Base-by-base conservation (phyloP, 352 stramenopile genomes). In the Aphanomyces cochlioides region DNA sequence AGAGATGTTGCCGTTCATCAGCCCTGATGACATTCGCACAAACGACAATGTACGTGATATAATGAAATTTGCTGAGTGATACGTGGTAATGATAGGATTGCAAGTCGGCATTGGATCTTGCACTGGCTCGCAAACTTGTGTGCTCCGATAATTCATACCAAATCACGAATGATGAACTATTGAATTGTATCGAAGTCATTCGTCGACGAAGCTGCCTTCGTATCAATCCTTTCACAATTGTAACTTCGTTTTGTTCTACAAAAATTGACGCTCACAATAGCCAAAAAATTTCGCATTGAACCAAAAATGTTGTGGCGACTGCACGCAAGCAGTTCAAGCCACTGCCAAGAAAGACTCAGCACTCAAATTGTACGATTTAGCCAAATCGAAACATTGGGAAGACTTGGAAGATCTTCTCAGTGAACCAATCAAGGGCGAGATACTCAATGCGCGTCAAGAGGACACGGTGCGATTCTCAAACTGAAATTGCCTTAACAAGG, bases 81-180 rank as follows among this genome's bases (percentile, higher is more conserved):
- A 28, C 28, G 28, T 28, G 28, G 28, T 28, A 28, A 28, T 28
- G 28, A 19, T 69, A 69, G 63, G 54, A 6, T 10, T 37, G 54
- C 3, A 70, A 70, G 28, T 47, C 64, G 15, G 64, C 64, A 12
- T 50, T 70, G 10, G 64, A 70, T 41, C 28, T 61, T 50, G 64
- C 54, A 19, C 38, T 70, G 4, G 19, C 43, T 13, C 43, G 64
- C 12, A 60, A 63, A n/a, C 21, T 70, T 5, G 47, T 58, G 19
- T 70, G 64, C 38, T 28, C 39, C 34, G 21, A 56, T 41, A 64
- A 64, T 34, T 5, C 47, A 21, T 12, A 61, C n/a, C 39, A 70
- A 28, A 47, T 43, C 6, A 54, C 39, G n/a, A 70, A 70, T 37
- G 54, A 70, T 41, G 64, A 60, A 8, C 47, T 36, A 5, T 36